phyloP scores from a whole-genome alignment of 139 green algal genomes.

The Ulvella scutata region DNA sequence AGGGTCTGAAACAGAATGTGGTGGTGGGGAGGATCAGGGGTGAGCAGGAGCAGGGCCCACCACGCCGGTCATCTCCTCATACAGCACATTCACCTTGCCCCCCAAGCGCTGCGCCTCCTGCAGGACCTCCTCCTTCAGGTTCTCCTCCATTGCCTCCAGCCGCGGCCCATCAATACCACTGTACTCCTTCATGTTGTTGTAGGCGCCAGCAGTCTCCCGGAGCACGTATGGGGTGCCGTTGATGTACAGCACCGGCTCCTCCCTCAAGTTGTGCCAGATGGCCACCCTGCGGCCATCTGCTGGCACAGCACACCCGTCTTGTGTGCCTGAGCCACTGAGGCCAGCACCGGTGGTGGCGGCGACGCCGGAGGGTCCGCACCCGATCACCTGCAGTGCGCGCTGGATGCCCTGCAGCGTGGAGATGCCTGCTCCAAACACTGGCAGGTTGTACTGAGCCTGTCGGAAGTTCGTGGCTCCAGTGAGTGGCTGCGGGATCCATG shows the following conservation, averaged over 20 bases:
- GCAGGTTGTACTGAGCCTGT: slow-evolving; percentile 11
- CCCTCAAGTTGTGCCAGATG: slow-evolving; percentile 89
- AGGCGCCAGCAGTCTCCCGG: slow-evolving; percentile 58
- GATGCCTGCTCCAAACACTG: slow-evolving; percentile 79
- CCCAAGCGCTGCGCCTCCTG: slow-evolving; percentile 30
- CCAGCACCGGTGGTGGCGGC: too few relatives aligned
- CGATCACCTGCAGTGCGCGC: slow-evolving; percentile 37
- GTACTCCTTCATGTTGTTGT: slow-evolving; percentile 95
- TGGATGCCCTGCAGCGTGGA: slow-evolving; percentile 71
- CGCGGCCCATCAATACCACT: slow-evolving; percentile 62
- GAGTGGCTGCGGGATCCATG: slow-evolving; percentile 16
- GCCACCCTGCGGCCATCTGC: slow-evolving; percentile 3
- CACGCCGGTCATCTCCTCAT: neutral
- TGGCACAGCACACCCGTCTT: neutral
- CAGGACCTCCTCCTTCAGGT: slow-evolving; percentile 75
- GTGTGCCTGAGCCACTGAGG: neutral
- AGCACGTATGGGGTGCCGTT: slow-evolving; percentile 85
- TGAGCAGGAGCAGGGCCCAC: neutral
- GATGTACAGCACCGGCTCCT: slow-evolving; percentile 90
- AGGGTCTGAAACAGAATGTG: too few relatives aligned
- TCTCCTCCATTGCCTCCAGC: slow-evolving; percentile 80
- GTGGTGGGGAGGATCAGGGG: too few relatives aligned
- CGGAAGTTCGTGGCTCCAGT: slow-evolving; percentile 73
- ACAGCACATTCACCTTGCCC: slow-evolving; percentile 7
- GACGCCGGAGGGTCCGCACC: neutral